Percentiles rank a stretch among this genome's conserved stretches.
These are phyloP conservation scores for Chaetoceros tenuissimus DNA, from an alignment of 108 stramenopile species.

Conservation along the genomic window DNA sequence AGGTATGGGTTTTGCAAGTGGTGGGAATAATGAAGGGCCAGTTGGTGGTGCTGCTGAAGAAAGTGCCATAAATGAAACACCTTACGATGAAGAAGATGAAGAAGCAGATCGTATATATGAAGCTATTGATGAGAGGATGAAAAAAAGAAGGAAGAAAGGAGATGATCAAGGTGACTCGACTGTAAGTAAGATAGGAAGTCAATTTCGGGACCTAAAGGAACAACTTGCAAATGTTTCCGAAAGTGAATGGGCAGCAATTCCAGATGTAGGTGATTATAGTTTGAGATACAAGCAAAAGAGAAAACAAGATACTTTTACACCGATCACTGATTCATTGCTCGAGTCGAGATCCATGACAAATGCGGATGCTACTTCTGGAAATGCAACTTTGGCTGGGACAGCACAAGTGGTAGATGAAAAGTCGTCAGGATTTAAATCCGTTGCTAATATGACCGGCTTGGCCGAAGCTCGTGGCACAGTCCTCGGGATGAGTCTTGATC, in stretches of 20 bases:
- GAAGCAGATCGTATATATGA: conserved; percentile 96
- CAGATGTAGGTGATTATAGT: conserved; percentile 91
- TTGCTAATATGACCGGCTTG: conserved; percentile 57
- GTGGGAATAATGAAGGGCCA: conserved; percentile 2
- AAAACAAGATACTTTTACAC: conserved; percentile 83
- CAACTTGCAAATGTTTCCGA: conserved; percentile 78
- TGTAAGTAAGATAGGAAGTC: conserved; percentile 72
- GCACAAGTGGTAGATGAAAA: conserved; percentile 7
- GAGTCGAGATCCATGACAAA: conserved; percentile 35
- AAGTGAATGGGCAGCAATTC: conserved; percentile 94
- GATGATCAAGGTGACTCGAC: conserved; percentile 9
- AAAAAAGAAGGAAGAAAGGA: conserved; percentile 20
- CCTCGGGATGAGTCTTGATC: conserved; percentile 85
- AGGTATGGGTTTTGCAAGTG: conserved; percentile 17
- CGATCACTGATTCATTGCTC: conserved; percentile 83
- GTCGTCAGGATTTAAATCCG: conserved; percentile 24
- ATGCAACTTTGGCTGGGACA: conserved; percentile 15
- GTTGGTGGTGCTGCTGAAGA: conserved; percentile 16
- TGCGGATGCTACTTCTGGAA: conserved; percentile 42
- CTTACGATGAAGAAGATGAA: conserved; percentile 89
- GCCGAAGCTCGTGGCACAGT: conserved; percentile 87
- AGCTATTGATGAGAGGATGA: conserved; percentile 93
- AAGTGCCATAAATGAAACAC: conserved; percentile 30
- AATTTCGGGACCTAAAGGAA: conserved; percentile 94
- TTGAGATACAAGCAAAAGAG: conserved; percentile 83